A percentile compares a stretch with the other conserved stretches of the same genome.
phyloP scores from a whole-genome alignment of 495 filamentous ascomycete genomes.

The Hypoxylon crocopeplum region DNA sequence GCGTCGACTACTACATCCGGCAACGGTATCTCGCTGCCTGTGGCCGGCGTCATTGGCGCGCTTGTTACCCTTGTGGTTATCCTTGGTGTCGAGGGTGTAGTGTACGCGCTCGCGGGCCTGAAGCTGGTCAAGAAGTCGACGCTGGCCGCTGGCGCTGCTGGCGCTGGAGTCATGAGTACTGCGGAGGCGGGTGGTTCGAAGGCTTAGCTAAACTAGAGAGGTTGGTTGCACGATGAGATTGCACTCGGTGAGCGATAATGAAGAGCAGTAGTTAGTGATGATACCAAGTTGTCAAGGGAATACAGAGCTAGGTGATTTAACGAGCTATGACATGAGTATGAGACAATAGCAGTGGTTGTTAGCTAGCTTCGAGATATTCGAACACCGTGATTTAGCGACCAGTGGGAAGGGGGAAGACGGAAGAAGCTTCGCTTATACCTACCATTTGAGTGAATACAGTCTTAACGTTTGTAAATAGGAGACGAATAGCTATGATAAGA shows the following conservation, averaged over 20 bases:
- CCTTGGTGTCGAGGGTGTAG: constrained; percentile 48
- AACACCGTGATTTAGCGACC: too few relatives aligned
- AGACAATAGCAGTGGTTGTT: too few relatives aligned
- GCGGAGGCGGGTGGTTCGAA: constrained; percentile 8
- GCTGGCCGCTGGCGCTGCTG: constrained; percentile 16
- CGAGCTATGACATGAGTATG: too few relatives aligned
- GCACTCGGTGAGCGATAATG: neutral
- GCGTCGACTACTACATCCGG: constrained; percentile 1
- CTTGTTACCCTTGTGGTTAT: constrained; percentile 56
- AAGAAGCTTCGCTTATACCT: too few relatives aligned
- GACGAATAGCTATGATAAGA: too few relatives aligned
- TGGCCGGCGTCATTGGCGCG: constrained; percentile 62
- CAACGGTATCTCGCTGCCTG: constrained; percentile 48
- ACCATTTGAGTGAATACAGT: too few relatives aligned
- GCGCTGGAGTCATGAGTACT: neutral
- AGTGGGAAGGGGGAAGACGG: too few relatives aligned
- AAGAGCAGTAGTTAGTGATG: neutral
- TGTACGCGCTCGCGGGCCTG: constrained; percentile 45
- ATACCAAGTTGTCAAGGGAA: too few relatives aligned
- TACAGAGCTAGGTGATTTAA: too few relatives aligned
- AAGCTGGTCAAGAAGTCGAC: constrained; percentile 46
- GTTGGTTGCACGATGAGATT: too few relatives aligned
- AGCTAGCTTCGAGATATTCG: too few relatives aligned
- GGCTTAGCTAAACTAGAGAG: constrained; percentile 1
- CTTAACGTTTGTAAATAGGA: too few relatives aligned